Base-by-base conservation (phyloP, 768 basidiomycete genomes). In the Macrocybe gigantea region DNA sequence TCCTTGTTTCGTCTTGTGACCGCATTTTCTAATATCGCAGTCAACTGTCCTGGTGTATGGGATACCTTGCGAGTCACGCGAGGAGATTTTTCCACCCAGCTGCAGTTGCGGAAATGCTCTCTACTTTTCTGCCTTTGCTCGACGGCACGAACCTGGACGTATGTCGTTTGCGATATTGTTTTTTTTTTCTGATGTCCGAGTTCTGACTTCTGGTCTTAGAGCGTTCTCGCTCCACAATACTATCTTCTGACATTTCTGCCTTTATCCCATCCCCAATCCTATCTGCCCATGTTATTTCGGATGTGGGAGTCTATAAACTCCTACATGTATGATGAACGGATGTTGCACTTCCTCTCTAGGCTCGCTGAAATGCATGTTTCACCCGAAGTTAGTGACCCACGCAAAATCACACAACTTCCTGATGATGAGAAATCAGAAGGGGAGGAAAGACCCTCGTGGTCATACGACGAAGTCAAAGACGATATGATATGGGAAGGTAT, bases 301-400 rank as follows among this genome's bases (percentile, higher is more conserved):
- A 59, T 92, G 40, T 94, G 91, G 89, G 84, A 88, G 65, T 85
- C 88, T 9, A 72, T 94, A 59, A 92, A 93, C 68, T 90, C 88
- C 49, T 88, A 88, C 63, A 78, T 84, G 65, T 93, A 83, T 69
- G 91, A 93, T 72, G 91, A 92, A 59, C 78, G 91, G 63, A 90
- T 91, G 81, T 73, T 93, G 52, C 79, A 88, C 48, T 86, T 95
- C 61, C 75, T 93, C 50, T 75, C 89, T 30, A 77, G 77, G 56
- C 73, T 95, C 40, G 71, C 85, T 47, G 85, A 91, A 63, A 73
- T 85, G 67, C 93, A 95, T 68, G 75, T 88, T 53, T 83, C 87
- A 56, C 83, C 91, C 45, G 72, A 78, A 37, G 66, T 80, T 64
- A 88, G 85, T 61, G 82, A 93, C 60, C 91, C 92, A 22, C 72